phyloP scores from a whole-genome alignment of 352 stramenopile genomes.

The Globisporangium recalcitrans region DNA sequence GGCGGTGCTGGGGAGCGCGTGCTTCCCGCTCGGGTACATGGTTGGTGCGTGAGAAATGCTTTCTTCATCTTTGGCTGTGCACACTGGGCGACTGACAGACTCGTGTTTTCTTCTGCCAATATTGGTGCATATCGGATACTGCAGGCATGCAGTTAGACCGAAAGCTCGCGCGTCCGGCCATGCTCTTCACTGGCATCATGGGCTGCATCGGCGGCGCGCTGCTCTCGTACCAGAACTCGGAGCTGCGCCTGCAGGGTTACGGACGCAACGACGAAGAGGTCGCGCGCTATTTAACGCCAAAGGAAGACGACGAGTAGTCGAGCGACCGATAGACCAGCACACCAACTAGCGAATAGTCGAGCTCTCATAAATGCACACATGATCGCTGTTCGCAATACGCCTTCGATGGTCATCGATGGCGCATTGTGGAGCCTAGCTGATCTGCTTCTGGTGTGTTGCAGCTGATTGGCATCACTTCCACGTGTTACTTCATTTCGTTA shows the following conservation, averaged over 20 bases:
- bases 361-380: not conserved
- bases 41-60: constrained; percentile 36
- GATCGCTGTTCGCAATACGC: not conserved
- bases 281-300: constrained; percentile 34
- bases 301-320: constrained; percentile 2
- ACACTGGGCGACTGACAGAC: not conserved
- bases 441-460: not conserved
- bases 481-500: not conserved
- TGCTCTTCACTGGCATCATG: constrained; percentile 73
- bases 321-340: not conserved
- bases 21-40: constrained; percentile 70
- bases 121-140: not conserved
- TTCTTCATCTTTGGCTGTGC: not conserved
- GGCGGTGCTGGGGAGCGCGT: constrained; percentile 33
- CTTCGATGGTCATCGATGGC: no score
- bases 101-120: not conserved
- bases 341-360: not conserved
- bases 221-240: constrained; percentile 77
- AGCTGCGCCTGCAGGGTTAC: constrained; percentile 71
- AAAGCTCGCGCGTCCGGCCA: constrained; percentile 52
- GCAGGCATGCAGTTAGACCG: constrained; percentile 56
- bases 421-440: not conserved
- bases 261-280: constrained; percentile 71
- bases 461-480: not conserved
- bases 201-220: constrained; percentile 51